phyloP scores from a whole-genome alignment of 352 stramenopile genomes.

The Phytopythium chamaehyphon region DNA sequence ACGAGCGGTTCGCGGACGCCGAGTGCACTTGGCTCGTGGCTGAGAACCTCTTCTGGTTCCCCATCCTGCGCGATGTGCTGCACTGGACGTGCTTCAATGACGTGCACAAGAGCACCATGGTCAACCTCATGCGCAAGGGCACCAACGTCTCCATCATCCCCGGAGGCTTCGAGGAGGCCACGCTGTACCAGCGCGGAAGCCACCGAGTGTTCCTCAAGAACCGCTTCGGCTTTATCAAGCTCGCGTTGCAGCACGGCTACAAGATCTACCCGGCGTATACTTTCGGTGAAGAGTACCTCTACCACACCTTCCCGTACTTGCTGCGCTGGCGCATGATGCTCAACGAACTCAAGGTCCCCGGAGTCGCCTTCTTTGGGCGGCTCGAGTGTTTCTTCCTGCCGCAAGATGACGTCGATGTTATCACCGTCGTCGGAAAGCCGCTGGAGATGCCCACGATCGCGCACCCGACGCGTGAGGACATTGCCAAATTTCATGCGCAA shows the following conservation, averaged over 20 bases:
- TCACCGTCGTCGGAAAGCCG: constrained; percentile 87
- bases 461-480: constrained; percentile 82
- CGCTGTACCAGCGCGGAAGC: constrained; percentile 66
- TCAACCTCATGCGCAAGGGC: constrained; percentile 36
- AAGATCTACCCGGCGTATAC: constrained; percentile 85
- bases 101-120: constrained; percentile 47
- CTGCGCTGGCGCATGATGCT: constrained; percentile 73
- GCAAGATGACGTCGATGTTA: constrained; percentile 59
- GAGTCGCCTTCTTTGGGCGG: constrained; percentile 70
- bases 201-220: constrained; percentile 91
- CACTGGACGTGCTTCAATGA: constrained; percentile 65
- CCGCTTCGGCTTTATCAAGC: constrained; percentile 92
- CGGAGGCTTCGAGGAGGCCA: constrained; percentile 94
- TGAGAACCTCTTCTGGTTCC: constrained; percentile 68
- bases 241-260: constrained; percentile 90
- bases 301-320: constrained; percentile 80
- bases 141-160: constrained; percentile 82
- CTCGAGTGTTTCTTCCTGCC: constrained; percentile 85
- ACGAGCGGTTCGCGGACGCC: constrained; percentile 39
- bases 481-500: constrained; percentile 84
- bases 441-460: constrained; percentile 84
- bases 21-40: constrained; percentile 61
- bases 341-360: constrained; percentile 82
- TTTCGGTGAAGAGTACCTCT: constrained; percentile 90
- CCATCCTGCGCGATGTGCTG: constrained; percentile 58